Evolutionary conservation across 225 moss, liverwort and hornwort species (phyloP).

Genomic region (Anthoceros angustus): DNA sequence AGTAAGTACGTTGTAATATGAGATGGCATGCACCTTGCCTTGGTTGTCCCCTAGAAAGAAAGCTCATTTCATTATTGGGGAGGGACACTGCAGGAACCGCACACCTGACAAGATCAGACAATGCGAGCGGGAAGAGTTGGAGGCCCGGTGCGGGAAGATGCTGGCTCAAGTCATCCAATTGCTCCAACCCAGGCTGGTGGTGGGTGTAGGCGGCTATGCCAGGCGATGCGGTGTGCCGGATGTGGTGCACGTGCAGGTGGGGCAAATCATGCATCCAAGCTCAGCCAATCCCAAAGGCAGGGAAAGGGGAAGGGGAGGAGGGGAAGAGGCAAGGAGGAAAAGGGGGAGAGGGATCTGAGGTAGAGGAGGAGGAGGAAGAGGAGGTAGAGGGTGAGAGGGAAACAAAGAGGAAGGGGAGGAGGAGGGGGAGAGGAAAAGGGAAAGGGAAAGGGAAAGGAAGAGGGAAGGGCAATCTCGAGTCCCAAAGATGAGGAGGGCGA

Average conservation of each 20-base stretch:
- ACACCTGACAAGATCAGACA: conserved; percentile 45
- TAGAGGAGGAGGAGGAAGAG: no score
- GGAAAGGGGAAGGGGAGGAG: no score
- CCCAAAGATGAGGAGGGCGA: no score
- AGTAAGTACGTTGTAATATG: conserved; percentile 15
- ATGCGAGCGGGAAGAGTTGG: conserved; percentile 27
- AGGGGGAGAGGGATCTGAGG: no score
- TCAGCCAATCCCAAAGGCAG: conserved; percentile 48
- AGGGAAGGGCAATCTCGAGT: no score
- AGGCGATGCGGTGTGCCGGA: conserved; percentile 28
- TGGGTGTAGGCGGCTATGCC: conserved; percentile 42
- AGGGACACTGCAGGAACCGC: conserved; percentile 44
- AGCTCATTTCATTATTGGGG: conserved; percentile 8
- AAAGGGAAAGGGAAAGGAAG: no score
- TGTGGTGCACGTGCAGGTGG: conserved; percentile 21
- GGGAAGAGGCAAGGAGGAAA: no score
- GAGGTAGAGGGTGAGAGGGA: no score
- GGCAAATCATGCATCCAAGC: conserved; percentile 45
- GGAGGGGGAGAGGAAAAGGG: no score
- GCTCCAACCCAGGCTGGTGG: conserved; percentile 30
- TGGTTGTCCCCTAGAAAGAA: not conserved
- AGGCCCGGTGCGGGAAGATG: conserved; percentile 21
- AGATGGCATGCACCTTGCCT: not conserved
- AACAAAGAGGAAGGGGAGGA: no score
- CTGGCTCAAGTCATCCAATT: conserved; percentile 31